Conservation (phyloP, 1,284 basidiomycete species). For the Flammula alnicola region DNA sequence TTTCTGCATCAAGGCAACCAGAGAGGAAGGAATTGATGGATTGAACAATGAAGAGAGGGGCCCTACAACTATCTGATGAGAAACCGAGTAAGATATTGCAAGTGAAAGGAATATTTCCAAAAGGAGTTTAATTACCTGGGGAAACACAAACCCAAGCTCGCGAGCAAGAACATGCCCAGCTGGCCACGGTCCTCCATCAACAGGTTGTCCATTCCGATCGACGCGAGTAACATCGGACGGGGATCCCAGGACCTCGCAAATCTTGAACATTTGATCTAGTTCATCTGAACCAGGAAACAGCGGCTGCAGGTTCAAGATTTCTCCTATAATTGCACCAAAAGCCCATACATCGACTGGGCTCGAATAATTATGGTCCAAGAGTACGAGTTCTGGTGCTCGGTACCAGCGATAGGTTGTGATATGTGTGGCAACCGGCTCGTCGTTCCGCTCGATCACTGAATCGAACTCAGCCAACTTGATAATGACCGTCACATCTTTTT, state of each 20-base stretch:
- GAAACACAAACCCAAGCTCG: slow-evolving; percentile 14
- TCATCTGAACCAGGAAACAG: slow-evolving; percentile 92
- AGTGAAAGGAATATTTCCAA: background rate
- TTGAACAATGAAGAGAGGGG: slow-evolving; percentile 13
- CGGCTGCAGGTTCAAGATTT: slow-evolving; percentile 90
- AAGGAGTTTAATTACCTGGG: slow-evolving; percentile 3
- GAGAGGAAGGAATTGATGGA: slow-evolving; percentile 6
- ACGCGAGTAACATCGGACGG: slow-evolving; percentile 33
- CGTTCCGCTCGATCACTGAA: slow-evolving; percentile 84
- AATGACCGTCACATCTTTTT: slow-evolving; percentile 92
- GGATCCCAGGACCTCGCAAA: slow-evolving; percentile 88
- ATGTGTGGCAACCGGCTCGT: slow-evolving; percentile 85
- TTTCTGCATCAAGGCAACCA: slow-evolving; percentile 6
- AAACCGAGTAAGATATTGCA: background rate
- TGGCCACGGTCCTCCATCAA: slow-evolving; percentile 18
- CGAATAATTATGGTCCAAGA: slow-evolving; percentile 87
- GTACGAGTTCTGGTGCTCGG: slow-evolving; percentile 91
- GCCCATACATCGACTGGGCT: slow-evolving; percentile 99
- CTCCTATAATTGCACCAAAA: slow-evolving; percentile 92
- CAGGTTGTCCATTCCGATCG: slow-evolving; percentile 8
- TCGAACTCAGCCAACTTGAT: slow-evolving; percentile 99
- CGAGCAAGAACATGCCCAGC: slow-evolving; percentile 15
- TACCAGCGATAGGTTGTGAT: slow-evolving; percentile 48
- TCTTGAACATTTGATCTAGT: slow-evolving; percentile 87
- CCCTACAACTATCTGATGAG: slow-evolving; percentile 8